phyloP scores from a whole-genome alignment of 129 eudicot species.

The Flaveria ramosissima region DNA sequence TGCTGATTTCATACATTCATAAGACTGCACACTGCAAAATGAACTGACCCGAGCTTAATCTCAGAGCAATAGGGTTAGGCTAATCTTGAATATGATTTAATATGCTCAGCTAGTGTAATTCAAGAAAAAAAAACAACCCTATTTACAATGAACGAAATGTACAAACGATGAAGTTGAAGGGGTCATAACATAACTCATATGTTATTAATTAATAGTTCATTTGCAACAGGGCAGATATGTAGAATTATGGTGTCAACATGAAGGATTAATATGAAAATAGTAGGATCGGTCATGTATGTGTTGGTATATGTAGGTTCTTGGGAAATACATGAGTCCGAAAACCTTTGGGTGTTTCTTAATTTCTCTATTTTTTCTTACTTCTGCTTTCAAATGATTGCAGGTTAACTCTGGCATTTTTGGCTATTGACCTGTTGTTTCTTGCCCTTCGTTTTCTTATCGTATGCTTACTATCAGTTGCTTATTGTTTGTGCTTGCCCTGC shows the following conservation, averaged over 20 bases:
- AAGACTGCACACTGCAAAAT: neutral
- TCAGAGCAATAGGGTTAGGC: neutral
- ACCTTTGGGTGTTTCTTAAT: neutral
- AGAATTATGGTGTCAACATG: neutral
- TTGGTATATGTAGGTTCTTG: conserved; percentile 13
- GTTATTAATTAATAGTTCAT: neutral
- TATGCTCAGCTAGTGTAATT: neutral
- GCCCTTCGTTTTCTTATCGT: conserved; percentile 61
- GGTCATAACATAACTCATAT: too few relatives aligned
- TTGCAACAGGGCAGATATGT: conserved; percentile 1
- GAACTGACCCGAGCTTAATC: neutral
- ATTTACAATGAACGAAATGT: too few relatives aligned
- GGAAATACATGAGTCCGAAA: neutral
- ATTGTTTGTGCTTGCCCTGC: conserved; percentile 90
- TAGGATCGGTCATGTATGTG: conserved; percentile 12
- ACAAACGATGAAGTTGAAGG: too few relatives aligned
- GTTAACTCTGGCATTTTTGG: conserved; percentile 16
- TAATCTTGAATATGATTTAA: neutral
- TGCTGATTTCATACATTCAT: neutral
- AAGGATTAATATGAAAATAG: conserved; percentile 2
- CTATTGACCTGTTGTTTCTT: conserved; percentile 56
- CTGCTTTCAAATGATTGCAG: neutral
- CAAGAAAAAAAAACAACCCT: too few relatives aligned
- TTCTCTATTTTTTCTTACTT: neutral
- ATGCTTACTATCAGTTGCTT: conserved; percentile 65